A percentile compares a stretch with the other conserved stretches of the same genome.
These are phyloP conservation scores for Chaetomiaceae sp. DNA, from an alignment of 2,329 filamentous ascomycete genomes.

Conservation along the genomic window DNA sequence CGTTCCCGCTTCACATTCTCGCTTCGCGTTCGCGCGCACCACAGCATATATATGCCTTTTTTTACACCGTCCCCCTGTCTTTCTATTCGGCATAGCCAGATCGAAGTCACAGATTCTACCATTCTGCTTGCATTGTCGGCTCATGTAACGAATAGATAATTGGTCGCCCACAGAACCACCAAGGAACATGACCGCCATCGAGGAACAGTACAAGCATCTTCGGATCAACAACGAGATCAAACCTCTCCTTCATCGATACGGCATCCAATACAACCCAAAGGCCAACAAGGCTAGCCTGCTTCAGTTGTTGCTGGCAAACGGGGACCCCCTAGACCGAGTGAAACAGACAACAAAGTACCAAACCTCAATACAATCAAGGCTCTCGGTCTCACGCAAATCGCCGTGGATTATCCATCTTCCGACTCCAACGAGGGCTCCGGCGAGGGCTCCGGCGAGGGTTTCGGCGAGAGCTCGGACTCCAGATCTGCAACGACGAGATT, in stretches of 20 bases:
- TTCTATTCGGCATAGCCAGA: background rate
- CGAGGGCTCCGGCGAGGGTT: background rate
- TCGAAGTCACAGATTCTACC: slow-evolving; percentile 1
- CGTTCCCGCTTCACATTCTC: background rate
- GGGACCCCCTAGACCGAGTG: slow-evolving; percentile 5
- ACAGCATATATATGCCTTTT: background rate
- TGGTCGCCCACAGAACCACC: background rate
- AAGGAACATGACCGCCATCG: background rate
- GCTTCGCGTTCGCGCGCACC: background rate
- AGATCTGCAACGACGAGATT: background rate
- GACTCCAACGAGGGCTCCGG: background rate
- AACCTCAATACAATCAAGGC: background rate
- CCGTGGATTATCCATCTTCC: slow-evolving; percentile 1
- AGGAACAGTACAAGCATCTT: background rate
- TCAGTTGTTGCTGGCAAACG: slow-evolving; percentile 1
- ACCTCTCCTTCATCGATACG: slow-evolving; percentile 5
- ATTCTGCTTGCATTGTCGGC: slow-evolving; percentile 6
- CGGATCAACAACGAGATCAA: slow-evolving; percentile 5
- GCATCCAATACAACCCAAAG: background rate
- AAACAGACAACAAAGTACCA: background rate
- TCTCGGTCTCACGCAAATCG: slow-evolving; percentile 5
- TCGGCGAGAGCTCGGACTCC: background rate
- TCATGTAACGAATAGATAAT: background rate
- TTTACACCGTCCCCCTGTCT: background rate
- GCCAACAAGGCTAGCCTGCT: background rate